Evolutionary conservation across 306 rosid genomes (phyloP).

Genomic region (Trifolium subterraneum): DNA sequence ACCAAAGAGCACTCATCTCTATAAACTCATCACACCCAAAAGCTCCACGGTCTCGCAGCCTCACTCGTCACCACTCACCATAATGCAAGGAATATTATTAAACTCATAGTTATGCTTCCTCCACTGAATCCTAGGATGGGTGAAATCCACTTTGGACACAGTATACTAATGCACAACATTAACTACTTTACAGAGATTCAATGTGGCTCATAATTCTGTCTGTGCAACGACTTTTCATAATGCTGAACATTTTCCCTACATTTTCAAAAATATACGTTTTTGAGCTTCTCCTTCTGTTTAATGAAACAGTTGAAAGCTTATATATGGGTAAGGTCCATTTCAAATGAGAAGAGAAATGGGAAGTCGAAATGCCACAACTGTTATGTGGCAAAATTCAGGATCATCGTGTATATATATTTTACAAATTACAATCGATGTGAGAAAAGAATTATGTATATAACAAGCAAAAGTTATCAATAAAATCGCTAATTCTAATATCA

Average conservation of each 20-base stretch:
- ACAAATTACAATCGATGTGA: constrained; percentile 35
- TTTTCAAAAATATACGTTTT: neutral
- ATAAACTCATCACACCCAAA: no score
- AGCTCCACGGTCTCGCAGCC: no score
- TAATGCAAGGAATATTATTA: no score
- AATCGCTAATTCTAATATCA: constrained; percentile 44
- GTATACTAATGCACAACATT: neutral
- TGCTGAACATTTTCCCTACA: neutral
- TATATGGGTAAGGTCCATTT: constrained; percentile 27
- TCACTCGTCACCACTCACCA: no score
- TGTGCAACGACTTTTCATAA: neutral
- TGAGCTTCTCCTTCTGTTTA: neutral
- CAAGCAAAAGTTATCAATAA: constrained; percentile 37
- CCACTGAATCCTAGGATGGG: no score
- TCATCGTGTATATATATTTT: constrained; percentile 15
- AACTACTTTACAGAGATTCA: neutral
- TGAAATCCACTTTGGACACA: no score
- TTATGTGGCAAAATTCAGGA: constrained; percentile 40
- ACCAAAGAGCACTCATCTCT: no score
- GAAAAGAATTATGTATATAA: constrained; percentile 46
- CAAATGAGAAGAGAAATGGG: constrained; percentile 14
- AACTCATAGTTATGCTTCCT: no score
- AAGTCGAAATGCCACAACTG: constrained; percentile 36
- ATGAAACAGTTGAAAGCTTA: neutral
- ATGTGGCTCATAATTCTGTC: neutral